Percentiles rank a stretch among this genome's conserved stretches.
These are phyloP conservation scores for Mycena galericulata DNA, from an alignment of 768 basidiomycete genomes.

Conservation along the genomic window DNA sequence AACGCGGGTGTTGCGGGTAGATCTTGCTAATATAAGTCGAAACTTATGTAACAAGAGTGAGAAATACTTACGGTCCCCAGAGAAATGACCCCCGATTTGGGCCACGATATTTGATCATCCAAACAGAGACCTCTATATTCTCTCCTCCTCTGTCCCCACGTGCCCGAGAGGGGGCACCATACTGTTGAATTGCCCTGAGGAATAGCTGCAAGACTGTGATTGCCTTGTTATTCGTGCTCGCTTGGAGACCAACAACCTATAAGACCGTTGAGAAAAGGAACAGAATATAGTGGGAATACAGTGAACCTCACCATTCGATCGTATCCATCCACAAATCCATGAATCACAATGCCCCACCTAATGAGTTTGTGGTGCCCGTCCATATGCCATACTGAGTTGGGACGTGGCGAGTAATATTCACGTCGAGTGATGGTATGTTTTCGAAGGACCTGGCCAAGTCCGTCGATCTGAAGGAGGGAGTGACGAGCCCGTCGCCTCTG, in stretches of 20 bases:
- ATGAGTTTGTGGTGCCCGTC: too few relatives aligned
- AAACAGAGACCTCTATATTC: constrained; percentile 41
- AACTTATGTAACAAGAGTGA: too few relatives aligned
- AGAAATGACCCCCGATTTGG: constrained; percentile 34
- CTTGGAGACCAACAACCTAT: constrained; percentile 27
- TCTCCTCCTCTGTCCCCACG: constrained; percentile 43
- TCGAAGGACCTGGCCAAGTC: too few relatives aligned
- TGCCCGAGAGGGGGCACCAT: constrained; percentile 38
- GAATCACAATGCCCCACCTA: not conserved
- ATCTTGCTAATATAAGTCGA: not conserved
- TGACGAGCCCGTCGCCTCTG: constrained; percentile 22
- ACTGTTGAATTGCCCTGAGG: constrained; percentile 20
- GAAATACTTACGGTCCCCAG: constrained; percentile 38
- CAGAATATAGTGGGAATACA: not conserved
- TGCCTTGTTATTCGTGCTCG: constrained; percentile 33
- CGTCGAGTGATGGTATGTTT: too few relatives aligned
- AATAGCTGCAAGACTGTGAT: constrained; percentile 25
- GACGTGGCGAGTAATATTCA: too few relatives aligned
- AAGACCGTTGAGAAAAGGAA: not conserved
- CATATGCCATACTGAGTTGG: too few relatives aligned
- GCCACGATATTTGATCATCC: constrained; percentile 43
- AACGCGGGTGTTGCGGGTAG: constrained; percentile 37
- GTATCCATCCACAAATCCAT: not conserved
- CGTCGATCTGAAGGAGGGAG: not conserved
- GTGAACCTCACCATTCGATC: not conserved